phyloP scores from a whole-genome alignment of 2,329 filamentous ascomycete genomes.

The Diplodia seriata region DNA sequence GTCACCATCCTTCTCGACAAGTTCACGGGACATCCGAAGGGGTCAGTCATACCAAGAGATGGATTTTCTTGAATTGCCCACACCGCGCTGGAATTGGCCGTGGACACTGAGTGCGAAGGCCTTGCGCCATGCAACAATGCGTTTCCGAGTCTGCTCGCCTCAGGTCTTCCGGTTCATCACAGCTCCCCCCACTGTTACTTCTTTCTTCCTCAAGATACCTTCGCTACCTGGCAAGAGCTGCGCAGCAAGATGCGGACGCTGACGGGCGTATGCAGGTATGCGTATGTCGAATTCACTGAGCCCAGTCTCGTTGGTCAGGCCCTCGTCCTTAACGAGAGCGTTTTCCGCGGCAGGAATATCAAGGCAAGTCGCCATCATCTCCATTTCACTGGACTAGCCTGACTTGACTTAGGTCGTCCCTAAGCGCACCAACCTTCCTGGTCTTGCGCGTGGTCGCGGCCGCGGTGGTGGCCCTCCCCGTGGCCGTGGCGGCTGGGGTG shows the following conservation, averaged over 20 bases:
- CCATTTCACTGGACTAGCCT: background rate
- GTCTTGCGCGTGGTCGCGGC: slow-evolving; percentile 81
- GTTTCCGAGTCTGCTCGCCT: background rate
- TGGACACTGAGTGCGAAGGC: background rate
- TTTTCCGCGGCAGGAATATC: slow-evolving; percentile 92
- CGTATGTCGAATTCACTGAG: slow-evolving; percentile 98
- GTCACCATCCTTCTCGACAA: slow-evolving; percentile 98
- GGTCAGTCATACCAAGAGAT: slow-evolving; percentile 67
- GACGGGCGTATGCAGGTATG: slow-evolving; percentile 74
- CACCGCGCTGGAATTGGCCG: slow-evolving; percentile 2
- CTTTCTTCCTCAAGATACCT: slow-evolving; percentile 39
- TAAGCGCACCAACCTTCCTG: slow-evolving; percentile 95
- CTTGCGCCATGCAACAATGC: background rate
- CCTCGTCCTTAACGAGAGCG: slow-evolving; percentile 92
- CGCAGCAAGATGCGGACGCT: slow-evolving; percentile 61
- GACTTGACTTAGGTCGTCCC: slow-evolving; percentile 69
- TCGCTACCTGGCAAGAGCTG: slow-evolving; percentile 65
- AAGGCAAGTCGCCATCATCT: slow-evolving; percentile 68
- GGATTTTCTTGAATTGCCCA: slow-evolving; percentile 41
- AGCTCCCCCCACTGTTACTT: slow-evolving; percentile 8
- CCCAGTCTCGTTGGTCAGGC: slow-evolving; percentile 87
- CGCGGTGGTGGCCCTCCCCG: slow-evolving; percentile 58
- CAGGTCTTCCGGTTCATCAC: background rate
- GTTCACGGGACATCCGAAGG: slow-evolving; percentile 98
- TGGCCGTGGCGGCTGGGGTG: slow-evolving; percentile 58